Evolutionary conservation across 2,329 filamentous ascomycete genomes (phyloP).

Genomic region (Sclerotiophoma versabilis): DNA sequence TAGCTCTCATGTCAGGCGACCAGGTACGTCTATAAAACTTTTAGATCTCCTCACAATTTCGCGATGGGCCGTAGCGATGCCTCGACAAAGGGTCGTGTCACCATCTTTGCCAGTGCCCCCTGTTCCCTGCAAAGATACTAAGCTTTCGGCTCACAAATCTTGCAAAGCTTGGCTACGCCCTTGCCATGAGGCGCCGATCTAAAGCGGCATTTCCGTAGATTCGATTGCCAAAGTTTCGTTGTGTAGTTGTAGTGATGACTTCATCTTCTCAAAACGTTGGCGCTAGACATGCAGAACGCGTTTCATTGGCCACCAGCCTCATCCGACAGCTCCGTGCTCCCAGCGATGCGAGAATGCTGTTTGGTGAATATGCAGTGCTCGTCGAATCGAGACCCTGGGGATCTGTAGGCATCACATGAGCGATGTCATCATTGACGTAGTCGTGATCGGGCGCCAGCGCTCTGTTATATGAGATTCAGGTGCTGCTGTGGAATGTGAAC

Average conservation of each 20-base stretch:
- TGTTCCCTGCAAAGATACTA: neutral
- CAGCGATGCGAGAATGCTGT: neutral
- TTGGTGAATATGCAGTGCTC: neutral
- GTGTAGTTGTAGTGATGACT: conserved; percentile 8
- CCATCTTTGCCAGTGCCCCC: neutral
- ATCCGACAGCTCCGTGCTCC: neutral
- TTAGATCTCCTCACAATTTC: neutral
- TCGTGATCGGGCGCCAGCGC: neutral
- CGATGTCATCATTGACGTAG: conserved; percentile 14
- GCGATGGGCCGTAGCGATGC: neutral
- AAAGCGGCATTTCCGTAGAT: neutral
- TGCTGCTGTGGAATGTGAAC: neutral
- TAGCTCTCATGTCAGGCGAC: neutral
- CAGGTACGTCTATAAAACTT: neutral
- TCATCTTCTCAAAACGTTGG: neutral
- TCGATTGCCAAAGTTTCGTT: conserved; percentile 1
- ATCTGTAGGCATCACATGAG: conserved; percentile 1
- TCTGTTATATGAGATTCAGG: conserved; percentile 1
- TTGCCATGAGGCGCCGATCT: neutral
- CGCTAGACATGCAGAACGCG: neutral
- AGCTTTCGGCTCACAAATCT: conserved; percentile 8
- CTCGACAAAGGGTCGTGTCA: neutral
- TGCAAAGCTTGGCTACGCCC: conserved; percentile 13
- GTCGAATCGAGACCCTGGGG: conserved; percentile 1
- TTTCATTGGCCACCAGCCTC: neutral